Conservation (phyloP, 768 basidiomycete genomes). For the Goffeauzyma gilvescens region DNA sequence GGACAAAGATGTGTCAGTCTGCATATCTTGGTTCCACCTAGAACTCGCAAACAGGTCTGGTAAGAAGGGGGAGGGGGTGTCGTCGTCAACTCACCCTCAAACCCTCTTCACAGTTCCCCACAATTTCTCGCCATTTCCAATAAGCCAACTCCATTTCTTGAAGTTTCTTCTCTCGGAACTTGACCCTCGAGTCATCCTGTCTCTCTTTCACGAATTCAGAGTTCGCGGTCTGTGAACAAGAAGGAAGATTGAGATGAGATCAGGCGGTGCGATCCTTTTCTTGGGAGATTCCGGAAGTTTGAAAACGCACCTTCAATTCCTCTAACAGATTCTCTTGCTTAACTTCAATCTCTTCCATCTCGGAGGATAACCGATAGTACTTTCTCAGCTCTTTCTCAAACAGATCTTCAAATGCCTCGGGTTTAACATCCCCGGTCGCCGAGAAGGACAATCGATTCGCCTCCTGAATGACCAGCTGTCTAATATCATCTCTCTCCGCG, state of each 20-base stretch:
- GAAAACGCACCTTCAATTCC: constrained; percentile 44
- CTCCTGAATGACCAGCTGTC: constrained; percentile 45
- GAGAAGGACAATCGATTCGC: constrained; percentile 47
- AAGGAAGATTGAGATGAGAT: background rate
- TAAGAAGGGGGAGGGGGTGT: background rate
- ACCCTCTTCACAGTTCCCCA: constrained; percentile 69
- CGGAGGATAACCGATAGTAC: constrained; percentile 47
- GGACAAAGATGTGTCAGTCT: background rate
- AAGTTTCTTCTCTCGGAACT: constrained; percentile 60
- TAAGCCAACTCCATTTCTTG: constrained; percentile 69
- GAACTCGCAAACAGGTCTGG: background rate
- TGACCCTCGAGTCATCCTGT: constrained; percentile 55
- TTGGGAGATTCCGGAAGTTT: too few relatives aligned
- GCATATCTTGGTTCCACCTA: background rate
- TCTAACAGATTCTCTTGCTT: constrained; percentile 50
- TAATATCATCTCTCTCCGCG: constrained; percentile 54
- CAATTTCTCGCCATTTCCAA: constrained; percentile 71
- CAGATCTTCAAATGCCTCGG: constrained; percentile 73
- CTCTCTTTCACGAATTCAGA: constrained; percentile 55
- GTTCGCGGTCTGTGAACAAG: constrained; percentile 41
- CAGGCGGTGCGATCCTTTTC: too few relatives aligned
- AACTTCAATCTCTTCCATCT: constrained; percentile 42
- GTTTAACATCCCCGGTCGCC: constrained; percentile 42
- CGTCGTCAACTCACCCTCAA: constrained; percentile 42
- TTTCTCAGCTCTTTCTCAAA: constrained; percentile 60